These are phyloP conservation scores for Eucalyptus albens DNA, from an alignment of 345 rosid genomes.

Conservation along the genomic window DNA sequence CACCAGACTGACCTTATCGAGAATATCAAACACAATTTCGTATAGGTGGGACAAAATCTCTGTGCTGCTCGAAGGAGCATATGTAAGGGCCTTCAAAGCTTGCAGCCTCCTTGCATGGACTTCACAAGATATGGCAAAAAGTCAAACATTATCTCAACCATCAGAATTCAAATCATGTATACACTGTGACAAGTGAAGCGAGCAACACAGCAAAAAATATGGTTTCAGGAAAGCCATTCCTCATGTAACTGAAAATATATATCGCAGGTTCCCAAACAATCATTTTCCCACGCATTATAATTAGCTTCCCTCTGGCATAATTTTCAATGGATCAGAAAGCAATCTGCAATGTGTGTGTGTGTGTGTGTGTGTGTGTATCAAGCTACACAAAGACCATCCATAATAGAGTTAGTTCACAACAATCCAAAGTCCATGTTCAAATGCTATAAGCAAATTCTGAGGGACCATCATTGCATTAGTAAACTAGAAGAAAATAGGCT, in stretches of 20 bases:
- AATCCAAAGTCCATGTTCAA: not conserved
- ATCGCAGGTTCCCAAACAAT: not conserved
- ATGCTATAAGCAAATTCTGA: not conserved
- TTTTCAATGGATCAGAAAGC: not conserved
- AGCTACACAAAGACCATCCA: not conserved
- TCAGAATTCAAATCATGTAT: not conserved
- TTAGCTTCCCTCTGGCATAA: not conserved
- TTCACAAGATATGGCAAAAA: constrained; percentile 19
- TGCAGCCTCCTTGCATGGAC: constrained; percentile 95
- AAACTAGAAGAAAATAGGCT: not conserved
- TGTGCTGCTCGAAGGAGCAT: constrained; percentile 71
- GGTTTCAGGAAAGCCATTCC: not conserved
- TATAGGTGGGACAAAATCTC: constrained; percentile 76
- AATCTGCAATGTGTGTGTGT: not conserved
- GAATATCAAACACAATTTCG: constrained; percentile 88
- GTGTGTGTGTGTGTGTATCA: not conserved
- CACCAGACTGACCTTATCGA: constrained; percentile 58
- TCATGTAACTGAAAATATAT: not conserved
- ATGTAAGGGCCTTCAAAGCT: constrained; percentile 97
- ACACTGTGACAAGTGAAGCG: not conserved
- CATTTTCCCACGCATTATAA: not conserved
- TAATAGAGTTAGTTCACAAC: not conserved
- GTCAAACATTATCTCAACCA: constrained; percentile 1
- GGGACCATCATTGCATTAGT: not conserved
- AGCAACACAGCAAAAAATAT: not conserved